These are phyloP conservation scores for Pleurotus citrinopileatus DNA, from an alignment of 768 basidiomycete species.

Conservation along the genomic window DNA sequence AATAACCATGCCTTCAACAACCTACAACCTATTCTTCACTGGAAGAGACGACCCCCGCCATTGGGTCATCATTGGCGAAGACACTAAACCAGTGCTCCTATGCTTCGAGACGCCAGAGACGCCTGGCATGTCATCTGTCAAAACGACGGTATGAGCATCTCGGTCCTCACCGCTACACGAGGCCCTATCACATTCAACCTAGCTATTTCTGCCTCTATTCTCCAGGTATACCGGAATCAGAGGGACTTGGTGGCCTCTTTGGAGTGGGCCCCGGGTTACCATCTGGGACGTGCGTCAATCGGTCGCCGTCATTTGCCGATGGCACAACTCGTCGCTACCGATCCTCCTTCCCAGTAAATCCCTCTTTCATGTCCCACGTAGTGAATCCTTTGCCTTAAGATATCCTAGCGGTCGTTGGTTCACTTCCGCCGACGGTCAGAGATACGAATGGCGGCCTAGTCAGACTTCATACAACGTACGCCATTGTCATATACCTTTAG, in stretches of 20 bases:
- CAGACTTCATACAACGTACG: conserved; percentile 62
- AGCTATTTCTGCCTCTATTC: conserved; percentile 11
- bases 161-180: conserved; percentile 11
- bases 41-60: conserved; percentile 66
- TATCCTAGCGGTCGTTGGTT: conserved; percentile 57
- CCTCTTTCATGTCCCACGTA: conserved; percentile 13
- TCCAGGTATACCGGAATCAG: conserved; percentile 43
- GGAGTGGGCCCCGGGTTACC: conserved; percentile 52
- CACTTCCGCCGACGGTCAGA: conserved; percentile 49
- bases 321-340: conserved; percentile 57
- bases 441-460: conserved; percentile 65
- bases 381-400: conserved; percentile 10
- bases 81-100: conserved; percentile 55
- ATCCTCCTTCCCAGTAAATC: conserved; percentile 48
- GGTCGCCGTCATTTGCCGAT: conserved; percentile 55
- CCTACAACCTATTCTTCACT: conserved; percentile 66
- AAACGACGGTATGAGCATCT: conserved; percentile 41
- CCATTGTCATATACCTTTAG: conserved; percentile 10
- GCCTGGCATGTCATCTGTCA: conserved; percentile 36
- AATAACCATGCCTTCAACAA: conserved; percentile 33
- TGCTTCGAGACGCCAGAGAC: conserved; percentile 61
- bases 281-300: conserved; percentile 54
- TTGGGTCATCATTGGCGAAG: conserved; percentile 67
- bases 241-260: conserved; percentile 46
- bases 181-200: conserved; percentile 10